Evolutionary conservation across 495 filamentous ascomycete genomes (phyloP), one percentile per base, ranked within the genome.

Genomic region (Apiosordaria backusii): DNA sequence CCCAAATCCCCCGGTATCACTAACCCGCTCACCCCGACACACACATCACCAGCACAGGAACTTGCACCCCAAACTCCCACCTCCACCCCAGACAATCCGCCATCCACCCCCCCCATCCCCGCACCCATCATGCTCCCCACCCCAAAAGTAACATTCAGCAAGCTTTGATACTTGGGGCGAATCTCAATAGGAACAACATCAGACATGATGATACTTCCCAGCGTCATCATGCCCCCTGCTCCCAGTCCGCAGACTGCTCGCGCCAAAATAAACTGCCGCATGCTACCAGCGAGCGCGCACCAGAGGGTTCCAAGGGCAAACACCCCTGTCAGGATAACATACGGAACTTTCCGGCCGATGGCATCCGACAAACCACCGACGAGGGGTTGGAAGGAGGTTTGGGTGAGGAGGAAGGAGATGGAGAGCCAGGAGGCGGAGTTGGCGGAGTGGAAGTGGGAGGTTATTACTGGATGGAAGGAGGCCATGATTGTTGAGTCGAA

Each of bases 401-500:
- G 88, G 0, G 90, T 92, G n/a, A 94, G 78, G 9, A 92, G 71
- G 63, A 93, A 94, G 0, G 90, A 86, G 0, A 90, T 92, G 22
- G 90, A 92, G 4, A 94, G 80, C 91, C 91, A 94, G 10, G 90
- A 92, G 6, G 90, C 90, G 19, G 84, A 81, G 70, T 93, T 92
- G 16, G 89, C 88, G 60, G 87, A 83, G 61, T 88, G 79, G 73
- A 94, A 93, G 70, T 91, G 85, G 0, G 89, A 91, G 0, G 90
- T 93, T 61, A 94, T 92, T 35, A 91, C 89, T 9, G 90, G 91
- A 75, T 94, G 90, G 55, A 84, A 89, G 1, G 89, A 91, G 0
- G 90, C 89, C 89, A 94, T 92, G 69, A 93, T 82, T 6, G 90
- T 92, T 26, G 83, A 82, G 77, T 94, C 91, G 72, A 93, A 93